Conservation (phyloP, 1,139 yeast genomes). For the Pichia sp. region DNA sequence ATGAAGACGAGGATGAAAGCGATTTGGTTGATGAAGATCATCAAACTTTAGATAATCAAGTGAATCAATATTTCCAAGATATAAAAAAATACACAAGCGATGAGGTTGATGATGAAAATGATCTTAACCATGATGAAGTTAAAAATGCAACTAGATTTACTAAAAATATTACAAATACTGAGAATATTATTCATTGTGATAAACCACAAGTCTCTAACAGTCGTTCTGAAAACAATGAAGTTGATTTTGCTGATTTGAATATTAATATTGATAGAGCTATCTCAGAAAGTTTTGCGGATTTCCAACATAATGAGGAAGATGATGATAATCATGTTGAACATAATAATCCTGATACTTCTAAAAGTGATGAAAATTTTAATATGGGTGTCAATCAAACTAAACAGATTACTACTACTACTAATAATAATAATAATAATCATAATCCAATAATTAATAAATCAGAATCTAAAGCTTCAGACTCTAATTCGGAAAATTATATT, state of each 20-base stretch:
- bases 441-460: no score
- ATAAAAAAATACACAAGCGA: conserved; percentile 21
- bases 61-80: conserved; percentile 25
- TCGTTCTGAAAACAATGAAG: no score
- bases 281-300: conserved; percentile 7
- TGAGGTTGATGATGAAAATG: neutral
- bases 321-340: neutral
- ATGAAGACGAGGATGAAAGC: conserved; percentile 5
- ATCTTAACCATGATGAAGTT: neutral
- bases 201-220: no score
- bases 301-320: neutral
- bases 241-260: conserved; percentile 24
- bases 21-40: conserved; percentile 16
- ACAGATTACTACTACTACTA: no score
- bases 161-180: neutral
- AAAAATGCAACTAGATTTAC: conserved; percentile 5
- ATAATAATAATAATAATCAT: no score
- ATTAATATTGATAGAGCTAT: conserved; percentile 10
- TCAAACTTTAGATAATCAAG: conserved; percentile 24
- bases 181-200: neutral
- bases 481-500: no score
- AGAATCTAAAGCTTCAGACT: no score
- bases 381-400: no score
- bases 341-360: neutral
- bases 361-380: neutral